These are phyloP conservation scores for Albatrellus ellisii DNA, from an alignment of 768 basidiomycete genomes.

Conservation along the genomic window DNA sequence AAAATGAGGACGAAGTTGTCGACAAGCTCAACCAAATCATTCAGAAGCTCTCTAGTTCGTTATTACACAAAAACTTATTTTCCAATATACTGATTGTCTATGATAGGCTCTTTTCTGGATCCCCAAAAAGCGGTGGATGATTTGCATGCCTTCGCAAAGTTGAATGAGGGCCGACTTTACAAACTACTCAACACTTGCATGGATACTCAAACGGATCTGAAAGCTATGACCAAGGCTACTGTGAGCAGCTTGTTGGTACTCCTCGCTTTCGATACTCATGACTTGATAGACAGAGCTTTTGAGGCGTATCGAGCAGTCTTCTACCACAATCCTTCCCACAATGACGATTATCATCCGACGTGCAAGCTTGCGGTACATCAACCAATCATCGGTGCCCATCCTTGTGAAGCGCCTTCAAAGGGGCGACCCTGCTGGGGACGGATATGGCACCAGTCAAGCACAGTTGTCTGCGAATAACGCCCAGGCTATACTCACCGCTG, in stretches of 20 bases:
- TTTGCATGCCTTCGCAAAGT: conserved; percentile 67
- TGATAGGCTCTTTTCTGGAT: conserved; percentile 46
- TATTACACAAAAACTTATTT: neutral
- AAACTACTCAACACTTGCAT: conserved; percentile 71
- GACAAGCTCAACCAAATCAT: conserved; percentile 41
- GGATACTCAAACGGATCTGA: conserved; percentile 78
- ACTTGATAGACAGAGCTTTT: conserved; percentile 57
- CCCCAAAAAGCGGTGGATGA: conserved; percentile 67
- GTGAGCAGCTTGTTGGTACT: conserved; percentile 26
- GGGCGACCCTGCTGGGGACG: conserved; percentile 20
- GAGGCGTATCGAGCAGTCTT: conserved; percentile 60
- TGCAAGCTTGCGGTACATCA: conserved; percentile 59
- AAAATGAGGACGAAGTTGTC: conserved; percentile 54
- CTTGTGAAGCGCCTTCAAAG: conserved; percentile 59
- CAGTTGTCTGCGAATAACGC: conserved; percentile 33
- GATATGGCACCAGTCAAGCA: conserved; percentile 24
- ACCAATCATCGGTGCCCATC: conserved; percentile 75
- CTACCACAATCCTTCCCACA: conserved; percentile 46
- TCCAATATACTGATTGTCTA: neutral
- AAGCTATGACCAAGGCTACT: conserved; percentile 62
- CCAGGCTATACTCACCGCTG: conserved; percentile 35
- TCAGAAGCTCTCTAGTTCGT: conserved; percentile 49
- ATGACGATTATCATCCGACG: conserved; percentile 61
- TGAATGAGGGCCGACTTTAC: conserved; percentile 80
- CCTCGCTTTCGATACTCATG: neutral